Evolutionary conservation across 2,329 filamentous ascomycete species (phyloP).

Genomic region (Calonectria montana): DNA sequence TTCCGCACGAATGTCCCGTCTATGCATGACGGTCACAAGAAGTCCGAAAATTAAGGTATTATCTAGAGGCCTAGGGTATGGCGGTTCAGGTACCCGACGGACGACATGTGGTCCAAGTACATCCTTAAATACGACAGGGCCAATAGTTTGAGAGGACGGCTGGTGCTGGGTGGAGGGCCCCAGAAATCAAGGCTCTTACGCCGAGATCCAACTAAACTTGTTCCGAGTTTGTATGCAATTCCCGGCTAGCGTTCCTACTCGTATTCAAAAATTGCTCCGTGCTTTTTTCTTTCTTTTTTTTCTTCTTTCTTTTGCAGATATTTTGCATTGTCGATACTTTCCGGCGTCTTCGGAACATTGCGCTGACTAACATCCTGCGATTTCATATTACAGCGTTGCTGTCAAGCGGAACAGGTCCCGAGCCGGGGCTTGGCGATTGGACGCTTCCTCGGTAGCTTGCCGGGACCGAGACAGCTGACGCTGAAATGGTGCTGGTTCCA

Average conservation of each 20-base stretch:
- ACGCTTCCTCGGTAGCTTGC: not conserved
- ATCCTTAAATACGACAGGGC: not conserved
- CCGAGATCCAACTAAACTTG: not conserved
- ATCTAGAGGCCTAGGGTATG: not conserved
- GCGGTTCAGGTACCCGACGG: not conserved
- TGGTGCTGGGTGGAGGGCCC: not conserved
- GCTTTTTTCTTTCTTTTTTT: not conserved
- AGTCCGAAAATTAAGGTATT: no score
- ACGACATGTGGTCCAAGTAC: not conserved
- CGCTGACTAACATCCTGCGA: no score
- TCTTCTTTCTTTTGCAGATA: no score
- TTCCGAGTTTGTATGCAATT: not conserved
- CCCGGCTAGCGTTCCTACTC: not conserved
- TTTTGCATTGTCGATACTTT: no score
- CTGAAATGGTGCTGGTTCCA: not conserved
- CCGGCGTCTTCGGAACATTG: no score
- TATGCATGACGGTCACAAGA: not conserved
- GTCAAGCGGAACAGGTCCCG: no score
- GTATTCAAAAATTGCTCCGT: not conserved
- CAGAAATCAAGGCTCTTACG: not conserved
- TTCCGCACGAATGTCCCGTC: not conserved
- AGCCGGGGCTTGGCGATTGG: no score
- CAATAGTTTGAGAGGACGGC: not conserved
- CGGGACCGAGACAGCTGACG: not conserved
- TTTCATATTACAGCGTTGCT: no score